These are phyloP conservation scores for Cetraspora pellucida DNA, from an alignment of 192 early-diverging fungal genomes.

Conservation along the genomic window DNA sequence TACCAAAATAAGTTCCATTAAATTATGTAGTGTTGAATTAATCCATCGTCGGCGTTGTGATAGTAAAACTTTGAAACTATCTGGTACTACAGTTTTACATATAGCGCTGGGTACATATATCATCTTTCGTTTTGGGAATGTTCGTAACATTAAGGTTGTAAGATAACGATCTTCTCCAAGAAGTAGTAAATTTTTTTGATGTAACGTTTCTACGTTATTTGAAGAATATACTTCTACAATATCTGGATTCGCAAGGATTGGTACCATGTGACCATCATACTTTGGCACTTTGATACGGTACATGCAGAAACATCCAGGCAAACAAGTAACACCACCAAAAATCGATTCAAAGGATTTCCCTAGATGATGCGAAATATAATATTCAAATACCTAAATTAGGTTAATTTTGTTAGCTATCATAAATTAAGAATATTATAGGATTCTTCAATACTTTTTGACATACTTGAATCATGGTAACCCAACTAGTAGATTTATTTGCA, in stretches of 20 bases:
- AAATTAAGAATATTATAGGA: too few species aligned
- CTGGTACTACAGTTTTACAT: constrained; percentile 86
- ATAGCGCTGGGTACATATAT: constrained; percentile 82
- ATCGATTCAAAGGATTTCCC: constrained; percentile 93
- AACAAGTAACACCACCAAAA: constrained; percentile 97
- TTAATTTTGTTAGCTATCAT: too few species aligned
- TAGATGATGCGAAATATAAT: constrained; percentile 97
- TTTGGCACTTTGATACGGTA: constrained; percentile 92
- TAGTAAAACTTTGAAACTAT: constrained; percentile 77
- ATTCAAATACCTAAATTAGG: constrained; percentile 74
- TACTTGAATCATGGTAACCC: constrained; percentile 87
- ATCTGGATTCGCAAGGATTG: constrained; percentile 86
- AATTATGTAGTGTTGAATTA: constrained; percentile 92
- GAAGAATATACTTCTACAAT: constrained; percentile 80
- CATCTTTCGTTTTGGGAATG: constrained; percentile 85
- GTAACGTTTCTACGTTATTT: constrained; percentile 77
- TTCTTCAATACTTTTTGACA: constrained; percentile 49
- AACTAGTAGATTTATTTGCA: constrained; percentile 83
- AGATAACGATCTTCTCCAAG: constrained; percentile 89
- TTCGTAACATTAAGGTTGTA: constrained; percentile 83
- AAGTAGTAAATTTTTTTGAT: constrained; percentile 83
- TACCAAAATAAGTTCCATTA: constrained; percentile 84
- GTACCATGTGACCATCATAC: constrained; percentile 69
- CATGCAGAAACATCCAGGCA: constrained; percentile 98
- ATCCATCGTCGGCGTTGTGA: constrained; percentile 95